Conservation (phyloP, 768 basidiomycete genomes). For the Termitomyces sp. region DNA sequence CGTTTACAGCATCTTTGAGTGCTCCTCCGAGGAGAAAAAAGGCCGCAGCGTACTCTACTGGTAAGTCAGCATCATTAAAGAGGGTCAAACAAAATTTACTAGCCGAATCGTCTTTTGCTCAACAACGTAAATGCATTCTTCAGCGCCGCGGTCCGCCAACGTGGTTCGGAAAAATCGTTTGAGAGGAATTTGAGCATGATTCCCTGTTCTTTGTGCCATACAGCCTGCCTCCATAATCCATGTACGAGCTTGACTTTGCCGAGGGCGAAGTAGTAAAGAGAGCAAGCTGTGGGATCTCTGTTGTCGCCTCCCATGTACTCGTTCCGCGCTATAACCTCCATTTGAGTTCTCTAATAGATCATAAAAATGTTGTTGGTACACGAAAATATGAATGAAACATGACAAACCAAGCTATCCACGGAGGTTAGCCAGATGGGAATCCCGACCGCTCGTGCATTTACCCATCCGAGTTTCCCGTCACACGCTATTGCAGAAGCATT, state of each 20-base stretch:
- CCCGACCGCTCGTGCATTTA: constrained; percentile 81
- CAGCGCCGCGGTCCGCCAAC: constrained; percentile 89
- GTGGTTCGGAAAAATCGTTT: constrained; percentile 79
- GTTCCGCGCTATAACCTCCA: constrained; percentile 88
- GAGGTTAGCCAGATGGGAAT: constrained; percentile 87
- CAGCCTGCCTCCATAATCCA: constrained; percentile 93
- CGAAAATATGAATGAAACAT: neutral
- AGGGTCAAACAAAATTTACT: constrained; percentile 18
- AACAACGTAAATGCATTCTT: constrained; percentile 96
- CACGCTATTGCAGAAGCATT: constrained; percentile 67
- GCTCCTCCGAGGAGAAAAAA: constrained; percentile 93
- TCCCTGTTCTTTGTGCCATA: constrained; percentile 86
- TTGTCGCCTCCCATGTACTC: constrained; percentile 86
- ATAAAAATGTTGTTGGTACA: neutral
- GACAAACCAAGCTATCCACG: constrained; percentile 67
- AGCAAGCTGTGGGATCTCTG: constrained; percentile 86
- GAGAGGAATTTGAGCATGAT: constrained; percentile 88
- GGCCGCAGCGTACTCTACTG: constrained; percentile 91
- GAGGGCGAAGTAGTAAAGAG: constrained; percentile 91
- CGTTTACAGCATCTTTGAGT: constrained; percentile 86
- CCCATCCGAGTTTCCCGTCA: constrained; percentile 84
- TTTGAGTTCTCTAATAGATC: constrained; percentile 58
- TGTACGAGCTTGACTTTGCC: constrained; percentile 90
- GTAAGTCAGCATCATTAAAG: neutral
- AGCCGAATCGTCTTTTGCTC: constrained; percentile 89